phyloP scores from a whole-genome alignment of 1,139 yeast genomes.

The Hyphopichia fennica region DNA sequence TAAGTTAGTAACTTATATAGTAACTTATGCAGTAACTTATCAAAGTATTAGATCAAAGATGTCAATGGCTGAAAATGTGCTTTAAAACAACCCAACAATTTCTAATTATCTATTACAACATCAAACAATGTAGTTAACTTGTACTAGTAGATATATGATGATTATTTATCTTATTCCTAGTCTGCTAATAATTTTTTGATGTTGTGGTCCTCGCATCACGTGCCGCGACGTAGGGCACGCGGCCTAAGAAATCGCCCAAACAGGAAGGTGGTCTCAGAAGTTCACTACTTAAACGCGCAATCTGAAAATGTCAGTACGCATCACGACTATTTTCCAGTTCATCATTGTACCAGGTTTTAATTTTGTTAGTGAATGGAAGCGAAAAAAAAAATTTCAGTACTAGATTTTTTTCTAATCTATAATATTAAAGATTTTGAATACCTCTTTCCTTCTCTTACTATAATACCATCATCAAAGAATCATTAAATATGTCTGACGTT shows the following conservation, averaged over 20 bases:
- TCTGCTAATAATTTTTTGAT: too few species aligned
- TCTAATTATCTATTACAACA: too few species aligned
- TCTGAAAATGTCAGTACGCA: slow-evolving; percentile 1
- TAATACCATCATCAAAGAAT: not conserved
- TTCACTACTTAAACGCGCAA: slow-evolving; percentile 8
- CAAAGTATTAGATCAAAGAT: too few species aligned
- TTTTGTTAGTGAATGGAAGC: not conserved
- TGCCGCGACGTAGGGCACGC: slow-evolving; percentile 10
- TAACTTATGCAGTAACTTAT: too few species aligned
- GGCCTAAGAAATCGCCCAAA: slow-evolving; percentile 9
- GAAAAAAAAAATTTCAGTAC: slow-evolving; percentile 1
- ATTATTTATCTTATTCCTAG: too few species aligned
- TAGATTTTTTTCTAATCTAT: not conserved
- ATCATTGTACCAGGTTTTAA: slow-evolving; percentile 1
- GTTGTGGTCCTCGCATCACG: slow-evolving; percentile 8
- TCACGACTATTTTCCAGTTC: not conserved
- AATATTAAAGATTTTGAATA: not conserved
- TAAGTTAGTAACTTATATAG: too few species aligned
- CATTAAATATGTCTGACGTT: slow-evolving; percentile 46
- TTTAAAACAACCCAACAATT: too few species aligned
- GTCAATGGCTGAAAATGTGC: too few species aligned
- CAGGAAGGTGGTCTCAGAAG: slow-evolving; percentile 11
- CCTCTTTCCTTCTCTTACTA: not conserved
- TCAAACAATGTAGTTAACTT: too few species aligned
- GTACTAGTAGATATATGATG: too few species aligned